Conservation (phyloP, 2,329 filamentous ascomycete species). For the Colletotrichum somersetense region DNA sequence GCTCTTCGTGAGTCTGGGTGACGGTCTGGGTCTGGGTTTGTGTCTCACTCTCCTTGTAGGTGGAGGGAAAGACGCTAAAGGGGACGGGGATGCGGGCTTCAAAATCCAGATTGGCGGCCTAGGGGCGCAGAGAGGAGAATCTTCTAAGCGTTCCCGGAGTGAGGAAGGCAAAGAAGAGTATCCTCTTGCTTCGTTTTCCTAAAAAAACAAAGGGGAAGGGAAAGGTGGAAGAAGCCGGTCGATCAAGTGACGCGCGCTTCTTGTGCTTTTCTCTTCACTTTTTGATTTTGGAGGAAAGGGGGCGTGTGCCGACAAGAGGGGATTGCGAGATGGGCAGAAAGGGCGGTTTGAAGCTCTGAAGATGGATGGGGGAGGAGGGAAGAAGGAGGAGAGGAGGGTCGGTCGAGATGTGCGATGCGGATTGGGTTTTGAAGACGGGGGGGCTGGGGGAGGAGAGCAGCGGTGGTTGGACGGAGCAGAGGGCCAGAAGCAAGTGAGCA, state of each 20-base stretch:
- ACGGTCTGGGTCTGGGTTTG: conserved; percentile 59
- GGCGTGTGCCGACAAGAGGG: conserved; percentile 14
- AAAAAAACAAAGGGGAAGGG: conserved; percentile 66
- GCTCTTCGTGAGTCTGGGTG: conserved; percentile 82
- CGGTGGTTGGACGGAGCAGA: conserved; percentile 39
- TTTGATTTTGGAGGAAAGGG: conserved; percentile 41
- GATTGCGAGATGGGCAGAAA: conserved; percentile 31
- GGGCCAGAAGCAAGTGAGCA: conserved; percentile 1
- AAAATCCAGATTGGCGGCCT: conserved; percentile 99
- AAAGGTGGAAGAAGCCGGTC: conserved; percentile 50
- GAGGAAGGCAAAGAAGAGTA: conserved; percentile 76
- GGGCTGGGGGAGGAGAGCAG: conserved; percentile 29
- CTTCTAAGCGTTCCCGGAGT: conserved; percentile 74
- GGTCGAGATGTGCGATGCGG: conserved; percentile 42
- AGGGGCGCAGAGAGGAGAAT: conserved; percentile 69
- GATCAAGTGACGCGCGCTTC: conserved; percentile 42
- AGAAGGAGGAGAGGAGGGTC: conserved; percentile 42
- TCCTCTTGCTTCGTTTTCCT: conserved; percentile 73
- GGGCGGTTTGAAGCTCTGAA: conserved; percentile 38
- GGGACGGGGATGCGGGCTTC: conserved; percentile 99
- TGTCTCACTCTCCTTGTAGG: conserved; percentile 77
- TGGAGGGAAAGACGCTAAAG: conserved; percentile 99
- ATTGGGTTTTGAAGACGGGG: conserved; percentile 45
- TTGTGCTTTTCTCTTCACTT: conserved; percentile 42
- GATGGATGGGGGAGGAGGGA: conserved; percentile 41